Base-by-base conservation (phyloP, 2,329 filamentous ascomycete genomes). In the Dryadomyces quercus-mongolicae region DNA sequence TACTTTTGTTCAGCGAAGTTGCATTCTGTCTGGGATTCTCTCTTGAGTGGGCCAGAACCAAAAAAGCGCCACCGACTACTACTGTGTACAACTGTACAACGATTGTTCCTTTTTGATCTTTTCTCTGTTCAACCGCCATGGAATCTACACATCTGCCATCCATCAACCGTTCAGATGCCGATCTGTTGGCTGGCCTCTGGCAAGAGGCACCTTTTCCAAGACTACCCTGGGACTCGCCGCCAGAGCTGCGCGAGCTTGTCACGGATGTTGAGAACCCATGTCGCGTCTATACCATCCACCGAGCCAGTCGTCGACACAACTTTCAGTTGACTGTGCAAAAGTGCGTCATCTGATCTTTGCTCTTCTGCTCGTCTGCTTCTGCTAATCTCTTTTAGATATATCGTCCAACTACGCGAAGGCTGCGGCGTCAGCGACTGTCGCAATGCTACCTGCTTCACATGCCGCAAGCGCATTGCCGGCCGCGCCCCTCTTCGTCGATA, bases 391-490 rank as follows among this genome's bases (percentile, higher is more conserved):
- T 56, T 54, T 59, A 92, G 87, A 62, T 94, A 87, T 64, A 82
- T 91, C 51, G 74, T 80, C 38, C 90, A 95, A 68, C 79, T 95
- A n/a, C 81, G 89, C 55, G 78, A 86, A 60, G 90, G 90, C 59
- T 95, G 90, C 65, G 81, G 80, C 58, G 80, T 78, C 59, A 71
- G 75, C 53, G 72, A 75, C 52, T 95, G 90, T 68, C 74, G 74
- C 40, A 92, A 83, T 1, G 70, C 88, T 15, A 92, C 88, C 15
- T 95, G 90, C 70, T 85, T 92, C 63, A 89, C 84, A 57, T 89
- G 81, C 65, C 82, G 86, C 54, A 85, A 79, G 67, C 79, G 86
- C 60, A 71, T 84, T 44, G 77, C 81, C 25, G 80, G 77, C 38
- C 80, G 81, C 59, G 78, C 78, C 0, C 88, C 88, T 2, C 78